Evolutionary conservation across 345 rosid species (phyloP).

Genomic region (Acer campestre): DNA sequence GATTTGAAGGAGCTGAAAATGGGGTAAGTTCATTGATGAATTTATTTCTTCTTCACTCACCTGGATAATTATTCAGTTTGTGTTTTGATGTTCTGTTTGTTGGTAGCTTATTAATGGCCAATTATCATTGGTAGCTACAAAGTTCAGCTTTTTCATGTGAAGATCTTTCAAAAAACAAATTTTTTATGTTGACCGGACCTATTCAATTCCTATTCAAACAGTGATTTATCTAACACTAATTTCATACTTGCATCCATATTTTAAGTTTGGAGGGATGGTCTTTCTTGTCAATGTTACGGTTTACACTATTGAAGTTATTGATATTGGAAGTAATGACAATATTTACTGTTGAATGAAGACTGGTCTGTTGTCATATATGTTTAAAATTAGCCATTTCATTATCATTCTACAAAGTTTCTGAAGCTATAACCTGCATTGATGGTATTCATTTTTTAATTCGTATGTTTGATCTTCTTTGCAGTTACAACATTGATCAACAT

Average conservation of each 20-base stretch:
- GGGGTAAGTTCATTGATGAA: constrained; percentile 54
- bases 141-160: background rate
- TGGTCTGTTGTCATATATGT: background rate
- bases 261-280: background rate
- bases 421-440: background rate
- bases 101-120: background rate
- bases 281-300: background rate
- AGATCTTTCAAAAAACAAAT: background rate
- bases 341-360: background rate
- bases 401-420: constrained; percentile 4
- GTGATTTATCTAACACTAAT: background rate
- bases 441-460: constrained; percentile 3
- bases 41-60: constrained; percentile 1
- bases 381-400: background rate
- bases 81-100: background rate
- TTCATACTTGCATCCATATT: constrained; percentile 5
- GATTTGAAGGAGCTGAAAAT: constrained; percentile 88
- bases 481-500: constrained; percentile 93
- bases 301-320: background rate
- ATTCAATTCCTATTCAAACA: background rate
- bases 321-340: background rate
- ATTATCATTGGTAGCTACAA: background rate
- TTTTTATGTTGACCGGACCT: background rate
- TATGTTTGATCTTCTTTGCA: constrained; percentile 35
- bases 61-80: background rate